Evolutionary conservation across 2,329 filamentous ascomycete species (phyloP).

Genomic region (Aspergillus fijiensis): DNA sequence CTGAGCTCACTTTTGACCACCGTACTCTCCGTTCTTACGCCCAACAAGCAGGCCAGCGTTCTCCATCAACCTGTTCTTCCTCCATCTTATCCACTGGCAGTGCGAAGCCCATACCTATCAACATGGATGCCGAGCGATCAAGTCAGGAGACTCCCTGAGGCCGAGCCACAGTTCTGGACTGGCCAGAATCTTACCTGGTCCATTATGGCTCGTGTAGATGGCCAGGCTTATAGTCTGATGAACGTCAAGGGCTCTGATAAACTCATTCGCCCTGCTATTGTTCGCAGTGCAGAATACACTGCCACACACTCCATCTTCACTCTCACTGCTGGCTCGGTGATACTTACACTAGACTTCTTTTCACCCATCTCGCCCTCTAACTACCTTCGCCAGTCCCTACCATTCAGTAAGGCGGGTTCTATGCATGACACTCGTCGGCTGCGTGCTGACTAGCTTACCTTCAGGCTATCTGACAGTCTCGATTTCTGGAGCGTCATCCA

Average conservation of each 20-base stretch:
- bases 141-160: slow-evolving; percentile 36
- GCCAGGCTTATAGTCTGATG: slow-evolving; percentile 44
- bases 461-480: slow-evolving; percentile 44
- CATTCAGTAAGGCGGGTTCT: slow-evolving; percentile 34
- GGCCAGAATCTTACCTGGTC: slow-evolving; percentile 45
- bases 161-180: slow-evolving; percentile 46
- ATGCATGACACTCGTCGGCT: neutral
- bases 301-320: slow-evolving; percentile 45
- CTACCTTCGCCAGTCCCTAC: slow-evolving; percentile 45
- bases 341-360: slow-evolving; percentile 45
- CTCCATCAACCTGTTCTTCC: slow-evolving; percentile 32
- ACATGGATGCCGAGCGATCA: slow-evolving; percentile 46
- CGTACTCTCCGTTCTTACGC: slow-evolving; percentile 16
- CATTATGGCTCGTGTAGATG: slow-evolving; percentile 44
- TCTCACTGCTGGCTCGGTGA: slow-evolving; percentile 37
- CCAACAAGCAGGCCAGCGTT: slow-evolving; percentile 11
- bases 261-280: slow-evolving; percentile 32
- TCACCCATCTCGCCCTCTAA: slow-evolving; percentile 46
- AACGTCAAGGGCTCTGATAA: slow-evolving; percentile 32
- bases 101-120: slow-evolving; percentile 46
- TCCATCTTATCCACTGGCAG: slow-evolving; percentile 47
- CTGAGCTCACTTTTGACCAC: slow-evolving; percentile 26
- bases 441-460: slow-evolving; percentile 8
- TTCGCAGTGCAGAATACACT: slow-evolving; percentile 41
- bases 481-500: slow-evolving; percentile 23